These are phyloP conservation scores for Crithidia thermophila DNA, from an alignment of 208 protist species.

Conservation along the genomic window DNA sequence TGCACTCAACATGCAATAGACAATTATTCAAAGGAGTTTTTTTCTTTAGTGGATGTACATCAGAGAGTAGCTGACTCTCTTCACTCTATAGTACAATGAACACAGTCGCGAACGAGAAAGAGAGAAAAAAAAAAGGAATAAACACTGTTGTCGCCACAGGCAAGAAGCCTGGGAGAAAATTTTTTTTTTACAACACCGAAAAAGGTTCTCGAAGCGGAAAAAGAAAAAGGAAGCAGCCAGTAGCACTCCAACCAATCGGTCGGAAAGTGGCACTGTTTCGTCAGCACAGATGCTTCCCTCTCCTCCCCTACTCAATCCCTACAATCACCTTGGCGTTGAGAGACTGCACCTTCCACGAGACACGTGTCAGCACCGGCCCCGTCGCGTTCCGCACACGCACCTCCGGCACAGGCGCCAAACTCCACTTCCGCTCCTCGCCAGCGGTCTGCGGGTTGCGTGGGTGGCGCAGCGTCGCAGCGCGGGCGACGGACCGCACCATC, in stretches of 20 bases:
- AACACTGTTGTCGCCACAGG: too few relatives aligned
- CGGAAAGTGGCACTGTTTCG: not conserved
- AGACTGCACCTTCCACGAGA: conserved; percentile 45
- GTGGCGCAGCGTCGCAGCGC: conserved; percentile 37
- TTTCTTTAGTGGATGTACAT: too few relatives aligned
- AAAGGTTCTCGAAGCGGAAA: not conserved
- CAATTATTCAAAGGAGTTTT: too few relatives aligned
- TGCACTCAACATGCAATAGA: too few relatives aligned
- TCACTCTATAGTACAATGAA: too few relatives aligned
- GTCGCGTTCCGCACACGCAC: conserved; percentile 26
- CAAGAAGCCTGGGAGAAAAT: too few relatives aligned
- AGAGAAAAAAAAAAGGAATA: too few relatives aligned
- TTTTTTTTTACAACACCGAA: too few relatives aligned
- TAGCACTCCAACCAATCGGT: not conserved
- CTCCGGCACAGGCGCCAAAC: conserved; percentile 36
- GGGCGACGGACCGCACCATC: conserved; percentile 40
- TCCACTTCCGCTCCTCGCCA: conserved; percentile 36
- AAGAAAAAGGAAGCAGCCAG: not conserved
- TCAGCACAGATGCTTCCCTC: not conserved
- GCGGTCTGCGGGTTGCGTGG: conserved; percentile 34
- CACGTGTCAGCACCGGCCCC: conserved; percentile 3
- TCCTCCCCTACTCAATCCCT: conserved; percentile 30
- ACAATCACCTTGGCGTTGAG: conserved; percentile 51
- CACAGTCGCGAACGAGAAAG: too few relatives aligned
- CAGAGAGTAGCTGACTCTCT: too few relatives aligned